Evolutionary conservation across 1,284 basidiomycete species (phyloP).

Genomic region (Tilletiopsis washingtonensis): DNA sequence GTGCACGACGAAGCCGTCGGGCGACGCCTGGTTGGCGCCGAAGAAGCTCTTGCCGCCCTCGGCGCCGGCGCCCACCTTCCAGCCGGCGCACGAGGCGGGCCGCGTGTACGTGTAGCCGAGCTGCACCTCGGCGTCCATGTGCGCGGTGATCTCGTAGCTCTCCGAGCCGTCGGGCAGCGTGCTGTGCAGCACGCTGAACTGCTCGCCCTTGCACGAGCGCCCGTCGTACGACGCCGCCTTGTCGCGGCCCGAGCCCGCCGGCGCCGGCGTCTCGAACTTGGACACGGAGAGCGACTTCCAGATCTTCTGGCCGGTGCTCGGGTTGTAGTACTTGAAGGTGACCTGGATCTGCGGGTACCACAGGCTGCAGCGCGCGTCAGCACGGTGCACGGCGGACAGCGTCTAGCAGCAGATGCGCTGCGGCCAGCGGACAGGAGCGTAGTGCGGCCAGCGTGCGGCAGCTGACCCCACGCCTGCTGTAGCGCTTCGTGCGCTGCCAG

Average conservation of each 20-base stretch:
- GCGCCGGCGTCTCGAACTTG: conserved; percentile 70
- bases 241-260: conserved; percentile 49
- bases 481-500: too few relatives aligned
- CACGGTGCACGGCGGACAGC: neutral
- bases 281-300: conserved; percentile 88
- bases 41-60: conserved; percentile 86
- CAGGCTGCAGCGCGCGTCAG: too few relatives aligned
- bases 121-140: conserved; percentile 71
- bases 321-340: conserved; percentile 82
- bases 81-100: conserved; percentile 67
- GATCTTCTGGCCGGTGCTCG: conserved; percentile 61
- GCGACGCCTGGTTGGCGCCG: conserved; percentile 52
- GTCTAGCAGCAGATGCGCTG: neutral
- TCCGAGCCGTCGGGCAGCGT: conserved; percentile 62
- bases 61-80: conserved; percentile 81
- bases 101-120: conserved; percentile 67
- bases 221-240: conserved; percentile 58
- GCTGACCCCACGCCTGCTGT: too few relatives aligned
- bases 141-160: conserved; percentile 70
- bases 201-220: conserved; percentile 78
- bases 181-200: conserved; percentile 62
- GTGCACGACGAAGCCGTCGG: conserved; percentile 40
- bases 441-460: too few relatives aligned
- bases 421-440: too few relatives aligned
- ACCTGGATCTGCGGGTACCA: conserved; percentile 95